Base-by-base conservation (phyloP, 768 basidiomycete species). In the Tulasnella sp. region DNA sequence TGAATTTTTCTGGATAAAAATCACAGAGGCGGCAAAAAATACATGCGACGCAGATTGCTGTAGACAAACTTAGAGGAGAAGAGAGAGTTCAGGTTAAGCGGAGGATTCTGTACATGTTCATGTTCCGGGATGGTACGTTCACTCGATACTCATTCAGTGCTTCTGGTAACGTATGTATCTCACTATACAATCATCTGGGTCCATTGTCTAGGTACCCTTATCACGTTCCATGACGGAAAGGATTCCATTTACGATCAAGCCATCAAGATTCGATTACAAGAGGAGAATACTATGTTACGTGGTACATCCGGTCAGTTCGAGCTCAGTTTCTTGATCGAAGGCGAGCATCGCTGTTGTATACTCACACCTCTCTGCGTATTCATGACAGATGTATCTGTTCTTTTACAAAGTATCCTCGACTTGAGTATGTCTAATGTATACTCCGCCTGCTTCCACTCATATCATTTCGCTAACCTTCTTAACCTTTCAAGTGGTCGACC, bases 401-500 rank as follows among this genome's bases (percentile, higher is more conserved):
- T 90, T 7, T 76, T 88, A 2, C 81, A 88, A 67, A 78, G 79
- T 32, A 65, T 90, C 23, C 71, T 90, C 42, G 87, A 88, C 68
- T 73, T 76, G 2, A 68, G 75, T 75, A 19, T 3, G 71, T 68
- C 21, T 2, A 27, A 10, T 44, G 13, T 23, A 30, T 42, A 44
- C 4, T 3, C 2, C 4, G 4, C 24, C n/a, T 19, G 19, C 26
- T 51, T 9, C 5, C 34, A 38, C 15, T 38, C 5, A 38, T 38
- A 38, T 38, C 34, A 38, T 7, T 21, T 41, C 38, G 50, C 27
- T 34, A n/a, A 27, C 32, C n/a, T 19, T 43, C 24, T 50, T 42
- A 51, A 24, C 48, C 15, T 30, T 11, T 26, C 26, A 7, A 62
- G 64, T 64, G 15, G 66, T 65, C 2, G 68, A 68, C 54, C 56